Evolutionary conservation across 345 rosid species (phyloP).

Genomic region (Eucalyptus viminalis): DNA sequence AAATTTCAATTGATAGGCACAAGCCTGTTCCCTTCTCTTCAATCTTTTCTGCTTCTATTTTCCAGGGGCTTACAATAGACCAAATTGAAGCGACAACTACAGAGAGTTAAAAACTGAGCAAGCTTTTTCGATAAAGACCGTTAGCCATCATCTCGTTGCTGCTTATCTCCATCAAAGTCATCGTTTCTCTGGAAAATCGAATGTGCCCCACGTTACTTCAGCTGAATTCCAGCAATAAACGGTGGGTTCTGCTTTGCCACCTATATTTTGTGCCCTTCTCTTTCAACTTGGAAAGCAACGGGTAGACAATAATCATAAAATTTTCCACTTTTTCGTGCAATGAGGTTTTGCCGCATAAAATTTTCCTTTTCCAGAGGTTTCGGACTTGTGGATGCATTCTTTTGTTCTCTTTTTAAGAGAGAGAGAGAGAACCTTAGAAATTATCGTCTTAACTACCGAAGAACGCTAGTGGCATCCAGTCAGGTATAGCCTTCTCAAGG

Average conservation of each 20-base stretch:
- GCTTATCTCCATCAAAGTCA: conserved; percentile 25
- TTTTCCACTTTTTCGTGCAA: neutral
- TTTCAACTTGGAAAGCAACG: conserved; percentile 8
- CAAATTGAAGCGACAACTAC: neutral
- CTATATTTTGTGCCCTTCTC: conserved; percentile 13
- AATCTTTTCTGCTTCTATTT: neutral
- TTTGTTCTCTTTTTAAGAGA: neutral
- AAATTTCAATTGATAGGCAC: neutral
- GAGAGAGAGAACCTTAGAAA: neutral
- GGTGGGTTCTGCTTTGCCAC: conserved; percentile 12
- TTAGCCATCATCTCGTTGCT: conserved; percentile 5
- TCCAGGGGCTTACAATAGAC: neutral
- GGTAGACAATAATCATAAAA: no score
- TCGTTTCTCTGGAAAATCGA: conserved; percentile 23
- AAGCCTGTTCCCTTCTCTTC: neutral
- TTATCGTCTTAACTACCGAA: no score
- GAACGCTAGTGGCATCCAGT: no score
- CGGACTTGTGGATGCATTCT: rapidly evolving
- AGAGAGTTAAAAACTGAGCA: conserved; percentile 10
- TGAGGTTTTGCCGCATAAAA: neutral
- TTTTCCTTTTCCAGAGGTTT: neutral
- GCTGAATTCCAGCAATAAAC: neutral
- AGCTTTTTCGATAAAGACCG: conserved; percentile 23
- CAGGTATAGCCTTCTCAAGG: no score
- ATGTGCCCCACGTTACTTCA: conserved; percentile 27